A percentile compares a stretch with the other conserved stretches of the same genome.
phyloP scores from a whole-genome alignment of 768 basidiomycete species.

The Naganishia antarctica region DNA sequence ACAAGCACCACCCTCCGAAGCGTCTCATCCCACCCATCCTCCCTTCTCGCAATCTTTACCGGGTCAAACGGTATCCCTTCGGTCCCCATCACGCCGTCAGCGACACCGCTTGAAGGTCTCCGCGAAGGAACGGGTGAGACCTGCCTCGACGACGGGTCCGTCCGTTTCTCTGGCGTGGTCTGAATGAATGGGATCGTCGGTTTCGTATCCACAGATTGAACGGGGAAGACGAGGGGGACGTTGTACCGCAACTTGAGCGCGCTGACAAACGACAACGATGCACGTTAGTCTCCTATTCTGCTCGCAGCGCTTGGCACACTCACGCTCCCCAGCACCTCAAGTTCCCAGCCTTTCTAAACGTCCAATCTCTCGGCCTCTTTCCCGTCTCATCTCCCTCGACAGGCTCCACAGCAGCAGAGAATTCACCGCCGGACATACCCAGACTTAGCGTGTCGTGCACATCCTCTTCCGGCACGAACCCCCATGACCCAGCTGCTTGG shows the following conservation, averaged over 20 bases:
- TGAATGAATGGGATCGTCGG: neutral
- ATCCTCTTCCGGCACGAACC: conserved; percentile 42
- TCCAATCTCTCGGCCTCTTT: conserved; percentile 40
- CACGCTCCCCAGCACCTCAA: conserved; percentile 46
- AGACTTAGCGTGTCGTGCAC: conserved; percentile 40
- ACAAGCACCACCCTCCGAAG: conserved; percentile 28
- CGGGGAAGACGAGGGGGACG: conserved; percentile 28
- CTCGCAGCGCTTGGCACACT: too few species aligned
- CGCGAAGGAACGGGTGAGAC: neutral
- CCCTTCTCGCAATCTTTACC: conserved; percentile 37
- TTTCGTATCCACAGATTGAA: conserved; percentile 1
- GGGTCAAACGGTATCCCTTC: conserved; percentile 40
- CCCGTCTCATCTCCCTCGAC: neutral
- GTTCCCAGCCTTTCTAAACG: conserved; percentile 44
- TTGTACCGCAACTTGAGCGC: conserved; percentile 43
- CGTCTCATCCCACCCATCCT: conserved; percentile 40
- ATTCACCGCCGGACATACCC: too few species aligned
- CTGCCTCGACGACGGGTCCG: conserved; percentile 17
- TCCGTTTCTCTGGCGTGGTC: neutral
- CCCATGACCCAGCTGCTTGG: conserved; percentile 40
- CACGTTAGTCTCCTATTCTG: neutral
- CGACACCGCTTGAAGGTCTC: neutral
- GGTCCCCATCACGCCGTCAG: too few species aligned
- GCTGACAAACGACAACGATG: conserved; percentile 22
- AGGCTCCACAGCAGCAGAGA: conserved; percentile 11